phyloP scores from a whole-genome alignment of 2,329 filamentous ascomycete species.

The Dactylellina leptospora region DNA sequence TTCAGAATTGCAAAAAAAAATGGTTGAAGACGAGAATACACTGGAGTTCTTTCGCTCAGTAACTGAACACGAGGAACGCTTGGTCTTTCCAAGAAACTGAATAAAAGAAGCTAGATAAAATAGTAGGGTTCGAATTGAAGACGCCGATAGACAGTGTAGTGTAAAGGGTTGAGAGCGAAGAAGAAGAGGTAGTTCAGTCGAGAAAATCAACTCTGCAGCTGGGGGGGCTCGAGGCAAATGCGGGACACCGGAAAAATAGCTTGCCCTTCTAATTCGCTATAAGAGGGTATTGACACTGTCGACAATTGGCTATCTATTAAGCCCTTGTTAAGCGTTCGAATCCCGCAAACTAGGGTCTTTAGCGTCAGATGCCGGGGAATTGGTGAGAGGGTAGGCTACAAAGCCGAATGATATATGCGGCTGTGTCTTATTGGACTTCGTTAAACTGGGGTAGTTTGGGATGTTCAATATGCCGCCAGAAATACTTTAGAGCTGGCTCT shows the following conservation, averaged over 20 bases:
- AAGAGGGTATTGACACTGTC: constrained; percentile 40
- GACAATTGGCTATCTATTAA: constrained; percentile 48
- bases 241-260: constrained; percentile 53
- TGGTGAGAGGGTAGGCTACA: constrained; percentile 48
- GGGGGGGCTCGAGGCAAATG: constrained; percentile 48
- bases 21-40: too few relatives aligned
- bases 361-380: constrained; percentile 52
- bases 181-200: constrained; percentile 30
- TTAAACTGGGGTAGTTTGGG: constrained; percentile 45
- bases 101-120: not conserved
- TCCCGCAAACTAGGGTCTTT: constrained; percentile 49
- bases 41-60: not conserved
- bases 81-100: not conserved
- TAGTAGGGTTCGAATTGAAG: not conserved
- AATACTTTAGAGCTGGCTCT: not conserved
- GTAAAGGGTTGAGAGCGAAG: constrained; percentile 34
- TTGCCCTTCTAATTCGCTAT: constrained; percentile 37
- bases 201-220: constrained; percentile 36
- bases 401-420: constrained; percentile 52
- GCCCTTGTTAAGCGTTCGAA: constrained; percentile 52
- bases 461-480: constrained; percentile 4
- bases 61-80: constrained; percentile 6
- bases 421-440: constrained; percentile 49
- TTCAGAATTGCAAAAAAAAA: too few relatives aligned
- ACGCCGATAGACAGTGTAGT: constrained; percentile 18